Conservation (phyloP, 345 rosid species). For the Citrus sp. region DNA sequence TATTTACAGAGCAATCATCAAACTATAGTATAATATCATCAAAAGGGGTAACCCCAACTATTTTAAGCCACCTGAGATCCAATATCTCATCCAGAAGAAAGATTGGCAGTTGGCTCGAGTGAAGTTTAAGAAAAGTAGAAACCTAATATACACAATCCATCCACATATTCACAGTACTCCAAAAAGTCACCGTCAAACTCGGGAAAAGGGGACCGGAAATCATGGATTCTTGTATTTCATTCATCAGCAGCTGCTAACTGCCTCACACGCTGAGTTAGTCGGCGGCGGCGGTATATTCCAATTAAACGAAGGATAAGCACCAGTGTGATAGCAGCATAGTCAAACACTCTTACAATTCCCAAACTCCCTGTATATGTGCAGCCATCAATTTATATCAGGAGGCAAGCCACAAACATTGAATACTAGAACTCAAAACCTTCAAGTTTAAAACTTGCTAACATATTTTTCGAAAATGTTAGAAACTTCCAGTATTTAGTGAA, state of each 20-base stretch:
- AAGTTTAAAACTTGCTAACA: not conserved
- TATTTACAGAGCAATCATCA: not conserved
- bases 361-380: slow-evolving; percentile 43
- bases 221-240: slow-evolving; percentile 13
- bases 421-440: not conserved
- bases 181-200: not conserved
- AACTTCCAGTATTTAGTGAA: not conserved
- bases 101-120: not conserved
- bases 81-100: not conserved
- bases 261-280: slow-evolving; percentile 58
- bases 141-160: not conserved
- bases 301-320: slow-evolving; percentile 58
- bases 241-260: slow-evolving; percentile 24
- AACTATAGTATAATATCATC: not conserved
- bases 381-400: not conserved
- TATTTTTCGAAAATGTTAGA: not conserved
- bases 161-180: not conserved
- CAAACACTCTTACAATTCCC: slow-evolving; percentile 55
- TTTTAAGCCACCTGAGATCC: not conserved
- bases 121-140: not conserved
- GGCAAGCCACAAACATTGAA: not conserved
- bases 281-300: slow-evolving; percentile 51
- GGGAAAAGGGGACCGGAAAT: not conserved
- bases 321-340: slow-evolving; percentile 48
- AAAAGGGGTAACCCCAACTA: not conserved